Conservation (phyloP, 257 asterid genomes). For the Gynochthodes officinalis region DNA sequence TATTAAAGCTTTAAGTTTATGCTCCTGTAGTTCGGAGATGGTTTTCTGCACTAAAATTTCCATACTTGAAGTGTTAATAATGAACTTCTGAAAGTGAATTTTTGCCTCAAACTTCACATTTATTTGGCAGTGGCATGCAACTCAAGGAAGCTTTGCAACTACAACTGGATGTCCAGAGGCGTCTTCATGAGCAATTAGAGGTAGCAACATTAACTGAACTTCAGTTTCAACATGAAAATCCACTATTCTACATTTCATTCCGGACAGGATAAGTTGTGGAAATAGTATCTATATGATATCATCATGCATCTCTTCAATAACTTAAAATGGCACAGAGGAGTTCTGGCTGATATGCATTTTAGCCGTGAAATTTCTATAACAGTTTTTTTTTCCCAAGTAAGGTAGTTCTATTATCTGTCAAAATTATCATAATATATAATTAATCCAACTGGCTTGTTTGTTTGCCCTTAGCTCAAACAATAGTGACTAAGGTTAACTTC, state of each 20-base stretch:
- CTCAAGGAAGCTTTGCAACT: conserved; percentile 70
- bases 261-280: too few species aligned
- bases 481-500: too few species aligned
- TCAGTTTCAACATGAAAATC: not conserved
- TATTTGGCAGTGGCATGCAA: conserved; percentile 57
- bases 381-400: too few species aligned
- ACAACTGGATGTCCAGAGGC: conserved; percentile 74
- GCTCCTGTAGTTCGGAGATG: not conserved
- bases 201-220: conserved; percentile 24
- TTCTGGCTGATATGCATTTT: too few species aligned
- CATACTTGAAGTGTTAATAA: not conserved
- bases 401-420: too few species aligned
- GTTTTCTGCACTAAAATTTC: not conserved
- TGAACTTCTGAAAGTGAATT: not conserved
- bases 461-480: too few species aligned
- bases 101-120: not conserved
- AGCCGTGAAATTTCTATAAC: too few species aligned
- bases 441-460: too few species aligned
- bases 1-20: too few species aligned
- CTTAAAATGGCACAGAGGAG: not conserved
- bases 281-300: too few species aligned
- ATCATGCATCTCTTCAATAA: not conserved
- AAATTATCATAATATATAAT: too few species aligned
- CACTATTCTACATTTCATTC: not conserved
- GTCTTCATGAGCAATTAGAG: conserved; percentile 89